phyloP scores from a whole-genome alignment of 805 yeast species.

The Yamadazyma kitorensis region DNA sequence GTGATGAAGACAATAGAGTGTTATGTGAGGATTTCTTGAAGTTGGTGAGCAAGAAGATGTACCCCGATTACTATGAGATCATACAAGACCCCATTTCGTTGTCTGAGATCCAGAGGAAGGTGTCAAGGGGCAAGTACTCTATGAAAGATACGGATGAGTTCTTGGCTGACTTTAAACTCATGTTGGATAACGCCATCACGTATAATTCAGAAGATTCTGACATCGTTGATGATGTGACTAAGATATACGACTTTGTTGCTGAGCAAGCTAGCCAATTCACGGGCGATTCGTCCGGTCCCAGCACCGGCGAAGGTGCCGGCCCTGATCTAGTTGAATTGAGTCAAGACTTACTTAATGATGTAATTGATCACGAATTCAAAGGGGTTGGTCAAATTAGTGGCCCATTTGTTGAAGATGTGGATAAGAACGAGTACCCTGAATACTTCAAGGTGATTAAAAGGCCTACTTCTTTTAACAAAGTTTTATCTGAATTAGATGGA shows the following conservation, averaged over 20 bases:
- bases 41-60: constrained; percentile 33
- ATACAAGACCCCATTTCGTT: constrained; percentile 33
- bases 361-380: constrained; percentile 44
- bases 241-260: constrained; percentile 54
- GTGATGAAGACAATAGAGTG: constrained; percentile 27
- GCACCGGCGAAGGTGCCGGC: constrained; percentile 8
- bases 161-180: constrained; percentile 32
- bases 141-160: constrained; percentile 32
- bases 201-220: constrained; percentile 44
- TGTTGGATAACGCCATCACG: constrained; percentile 36
- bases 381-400: constrained; percentile 56
- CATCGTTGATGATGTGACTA: constrained; percentile 64
- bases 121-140: constrained; percentile 42
- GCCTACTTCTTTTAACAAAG: constrained; percentile 70
- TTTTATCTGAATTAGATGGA: constrained; percentile 50
- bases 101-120: constrained; percentile 33
- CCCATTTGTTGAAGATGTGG: constrained; percentile 75
- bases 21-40: constrained; percentile 26
- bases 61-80: constrained; percentile 39
- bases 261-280: constrained; percentile 36
- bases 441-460: constrained; percentile 68
- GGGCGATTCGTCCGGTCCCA: constrained; percentile 10
- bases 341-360: constrained; percentile 31
- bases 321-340: constrained; percentile 20
- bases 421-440: constrained; percentile 70